Evolutionary conservation across 768 basidiomycete genomes (phyloP).

Genomic region (Antrodiella citrinella): DNA sequence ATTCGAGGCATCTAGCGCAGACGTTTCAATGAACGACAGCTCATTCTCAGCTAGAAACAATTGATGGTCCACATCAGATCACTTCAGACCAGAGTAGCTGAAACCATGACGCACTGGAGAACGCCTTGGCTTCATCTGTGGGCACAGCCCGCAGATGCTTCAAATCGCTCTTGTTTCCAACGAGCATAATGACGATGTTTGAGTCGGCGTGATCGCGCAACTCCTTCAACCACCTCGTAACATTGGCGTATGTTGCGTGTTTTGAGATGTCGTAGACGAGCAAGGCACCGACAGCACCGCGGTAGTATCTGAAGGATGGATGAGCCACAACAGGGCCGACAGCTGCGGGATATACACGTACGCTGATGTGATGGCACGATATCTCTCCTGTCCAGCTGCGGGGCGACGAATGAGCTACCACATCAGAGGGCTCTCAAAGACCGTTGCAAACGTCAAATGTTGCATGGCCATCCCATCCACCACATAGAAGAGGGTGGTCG

Average conservation of each 20-base stretch:
- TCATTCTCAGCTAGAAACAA: conserved; percentile 80
- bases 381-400: conserved; percentile 93
- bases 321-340: background rate
- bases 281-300: conserved; percentile 89
- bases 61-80: no score
- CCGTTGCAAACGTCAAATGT: background rate
- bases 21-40: conserved; percentile 95
- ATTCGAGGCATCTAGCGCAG: conserved; percentile 98
- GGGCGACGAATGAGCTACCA: conserved; percentile 3
- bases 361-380: conserved; percentile 97
- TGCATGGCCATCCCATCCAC: no score
- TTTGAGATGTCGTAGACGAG: conserved; percentile 94
- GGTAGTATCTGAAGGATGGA: conserved; percentile 71
- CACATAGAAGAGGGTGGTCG: conserved; percentile 1
- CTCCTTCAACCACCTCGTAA: conserved; percentile 95
- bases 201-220: conserved; percentile 90
- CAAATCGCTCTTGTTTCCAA: conserved; percentile 99
- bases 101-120: conserved; percentile 54
- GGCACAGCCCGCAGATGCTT: conserved; percentile 94
- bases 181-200: conserved; percentile 93
- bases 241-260: conserved; percentile 89
- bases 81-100: background rate
- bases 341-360: conserved; percentile 30
- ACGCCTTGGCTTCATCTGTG: conserved; percentile 93
- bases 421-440: conserved; percentile 5